A percentile compares a stretch with the other conserved stretches of the same genome.
These are phyloP conservation scores for Beauveria bassiana DNA, from an alignment of 2,329 filamentous ascomycete genomes.

Conservation along the genomic window DNA sequence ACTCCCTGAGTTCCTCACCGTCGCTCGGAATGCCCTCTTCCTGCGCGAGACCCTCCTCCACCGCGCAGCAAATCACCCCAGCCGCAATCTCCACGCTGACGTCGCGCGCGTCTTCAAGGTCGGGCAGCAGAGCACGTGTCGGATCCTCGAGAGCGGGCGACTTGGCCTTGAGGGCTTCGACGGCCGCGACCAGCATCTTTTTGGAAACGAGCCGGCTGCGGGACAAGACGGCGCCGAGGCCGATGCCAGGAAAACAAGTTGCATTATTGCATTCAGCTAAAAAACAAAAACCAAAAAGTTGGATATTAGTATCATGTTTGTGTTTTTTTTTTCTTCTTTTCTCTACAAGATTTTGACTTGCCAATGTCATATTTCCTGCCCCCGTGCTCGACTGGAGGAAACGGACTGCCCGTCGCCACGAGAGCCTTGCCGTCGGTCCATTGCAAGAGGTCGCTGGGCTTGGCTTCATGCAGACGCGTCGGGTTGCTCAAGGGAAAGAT, in stretches of 20 bases:
- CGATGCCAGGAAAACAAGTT: slow-evolving; percentile 78
- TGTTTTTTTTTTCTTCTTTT: too few species aligned
- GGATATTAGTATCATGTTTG: neutral
- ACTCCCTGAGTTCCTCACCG: slow-evolving; percentile 53
- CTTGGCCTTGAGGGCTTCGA: slow-evolving; percentile 61
- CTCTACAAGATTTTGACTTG: neutral
- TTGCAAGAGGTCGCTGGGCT: slow-evolving; percentile 63
- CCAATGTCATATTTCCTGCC: slow-evolving; percentile 42
- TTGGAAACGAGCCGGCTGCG: slow-evolving; percentile 62
- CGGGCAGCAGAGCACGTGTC: slow-evolving; percentile 62
- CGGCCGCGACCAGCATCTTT: slow-evolving; percentile 74
- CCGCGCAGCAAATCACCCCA: slow-evolving; percentile 64
- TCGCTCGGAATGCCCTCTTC: slow-evolving; percentile 55
- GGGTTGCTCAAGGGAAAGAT: slow-evolving; percentile 81
- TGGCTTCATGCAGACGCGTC: slow-evolving; percentile 74
- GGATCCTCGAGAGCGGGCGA: slow-evolving; percentile 61
- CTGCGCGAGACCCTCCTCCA: slow-evolving; percentile 60
- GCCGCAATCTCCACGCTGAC: slow-evolving; percentile 73
- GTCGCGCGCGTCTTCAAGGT: slow-evolving; percentile 64
- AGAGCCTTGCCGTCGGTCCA: slow-evolving; percentile 76
- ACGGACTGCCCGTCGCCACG: slow-evolving; percentile 78
- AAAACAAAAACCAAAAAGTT: too few species aligned
- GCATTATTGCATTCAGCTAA: slow-evolving; percentile 77
- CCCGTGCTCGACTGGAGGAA: slow-evolving; percentile 55
- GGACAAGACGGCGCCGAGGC: slow-evolving; percentile 67